Percentiles rank a stretch among this genome's conserved stretches.
Evolutionary conservation across 352 stramenopile genomes (phyloP).

Genomic region (Blastocystis sp.): DNA sequence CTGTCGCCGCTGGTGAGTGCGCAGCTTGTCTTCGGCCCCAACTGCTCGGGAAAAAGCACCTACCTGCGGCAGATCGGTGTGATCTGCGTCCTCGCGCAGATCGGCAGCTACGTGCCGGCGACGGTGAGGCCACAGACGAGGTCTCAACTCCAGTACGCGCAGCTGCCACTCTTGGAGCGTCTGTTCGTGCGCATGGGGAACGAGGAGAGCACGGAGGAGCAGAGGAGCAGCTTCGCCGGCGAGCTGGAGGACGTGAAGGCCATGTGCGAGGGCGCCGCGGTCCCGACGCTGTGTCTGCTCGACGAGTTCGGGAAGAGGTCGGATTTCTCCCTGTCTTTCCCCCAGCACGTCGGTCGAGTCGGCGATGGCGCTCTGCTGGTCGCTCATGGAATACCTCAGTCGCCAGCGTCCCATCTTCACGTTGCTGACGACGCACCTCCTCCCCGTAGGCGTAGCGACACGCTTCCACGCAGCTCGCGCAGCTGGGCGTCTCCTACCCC

Average conservation of each 20-base stretch:
- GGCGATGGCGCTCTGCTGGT: background rate
- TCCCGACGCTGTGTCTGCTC: background rate
- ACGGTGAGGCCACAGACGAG: constrained; percentile 55
- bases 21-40: constrained; percentile 57
- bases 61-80: constrained; percentile 79
- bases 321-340: background rate
- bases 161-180: constrained; percentile 74
- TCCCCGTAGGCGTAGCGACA: background rate
- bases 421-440: background rate
- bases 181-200: constrained; percentile 70
- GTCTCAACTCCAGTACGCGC: background rate
- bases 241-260: background rate
- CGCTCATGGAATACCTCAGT: background rate
- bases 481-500: background rate
- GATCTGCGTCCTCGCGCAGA: constrained; percentile 79
- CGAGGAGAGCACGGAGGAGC: background rate
- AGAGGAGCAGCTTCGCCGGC: background rate
- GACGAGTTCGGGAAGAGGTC: constrained; percentile 33
- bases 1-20: background rate
- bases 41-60: constrained; percentile 72
- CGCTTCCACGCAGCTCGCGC: background rate
- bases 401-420: background rate
- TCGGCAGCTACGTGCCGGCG: constrained; percentile 78
- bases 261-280: background rate
- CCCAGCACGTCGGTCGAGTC: constrained; percentile 12